Percentiles rank a stretch among this genome's conserved stretches.
phyloP scores from a whole-genome alignment of 306 rosid genomes.

The Gleditsia sinensis region DNA sequence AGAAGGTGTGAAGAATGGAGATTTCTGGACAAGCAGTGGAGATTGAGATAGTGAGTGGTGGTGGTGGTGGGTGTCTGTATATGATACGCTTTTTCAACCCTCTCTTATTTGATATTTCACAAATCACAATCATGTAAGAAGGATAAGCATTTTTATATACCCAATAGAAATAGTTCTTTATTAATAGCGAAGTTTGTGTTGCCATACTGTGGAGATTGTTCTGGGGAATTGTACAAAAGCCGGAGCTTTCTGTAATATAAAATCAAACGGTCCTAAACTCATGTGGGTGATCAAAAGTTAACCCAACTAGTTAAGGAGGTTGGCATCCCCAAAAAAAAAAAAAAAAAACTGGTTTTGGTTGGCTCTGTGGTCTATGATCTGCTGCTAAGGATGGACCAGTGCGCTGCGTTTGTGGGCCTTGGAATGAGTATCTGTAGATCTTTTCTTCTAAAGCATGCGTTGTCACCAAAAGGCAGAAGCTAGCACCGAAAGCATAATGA shows the following conservation, averaged over 20 bases:
- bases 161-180: neutral
- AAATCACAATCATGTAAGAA: neutral
- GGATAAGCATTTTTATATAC: neutral
- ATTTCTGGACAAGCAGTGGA: conserved; percentile 38
- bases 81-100: conserved; percentile 37
- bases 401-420: neutral
- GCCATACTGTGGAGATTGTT: conserved; percentile 11
- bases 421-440: too few relatives aligned
- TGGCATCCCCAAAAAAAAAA: neutral
- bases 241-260: conserved; percentile 21
- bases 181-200: neutral
- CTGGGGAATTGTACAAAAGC: conserved; percentile 45
- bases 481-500: too few relatives aligned
- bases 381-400: too few relatives aligned
- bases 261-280: conserved; percentile 76
- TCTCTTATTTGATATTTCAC: conserved; percentile 4
- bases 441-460: too few relatives aligned
- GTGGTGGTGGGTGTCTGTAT: conserved; percentile 39
- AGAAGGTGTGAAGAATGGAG: conserved; percentile 22
- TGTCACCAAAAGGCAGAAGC: too few relatives aligned
- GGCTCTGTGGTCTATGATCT: too few relatives aligned
- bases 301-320: conserved; percentile 42
- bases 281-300: conserved; percentile 37
- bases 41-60: conserved; percentile 38
- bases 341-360: neutral